Percentiles rank a stretch among this genome's conserved stretches.
phyloP scores from a whole-genome alignment of 345 rosid genomes.

The Citrus maxima region DNA sequence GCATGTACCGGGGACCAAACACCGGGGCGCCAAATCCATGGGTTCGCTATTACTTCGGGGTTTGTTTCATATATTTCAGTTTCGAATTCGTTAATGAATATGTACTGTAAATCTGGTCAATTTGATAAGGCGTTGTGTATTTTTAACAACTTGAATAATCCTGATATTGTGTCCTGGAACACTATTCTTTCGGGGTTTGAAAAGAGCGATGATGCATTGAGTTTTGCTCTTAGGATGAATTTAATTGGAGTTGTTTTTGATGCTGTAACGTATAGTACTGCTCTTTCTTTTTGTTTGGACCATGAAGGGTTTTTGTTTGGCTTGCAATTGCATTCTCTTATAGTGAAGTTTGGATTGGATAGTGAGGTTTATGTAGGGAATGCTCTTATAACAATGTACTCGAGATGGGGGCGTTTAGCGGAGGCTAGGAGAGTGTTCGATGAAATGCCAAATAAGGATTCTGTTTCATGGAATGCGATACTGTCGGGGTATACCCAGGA shows the following conservation, averaged over 20 bases:
- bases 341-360: constrained; percentile 50
- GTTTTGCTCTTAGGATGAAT: constrained; percentile 56
- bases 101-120: constrained; percentile 59
- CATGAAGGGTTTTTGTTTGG: constrained; percentile 59
- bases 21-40: constrained; percentile 67
- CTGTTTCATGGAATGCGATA: constrained; percentile 85
- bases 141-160: constrained; percentile 56
- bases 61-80: constrained; percentile 49
- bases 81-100: constrained; percentile 65
- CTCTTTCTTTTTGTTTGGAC: constrained; percentile 58
- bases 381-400: constrained; percentile 66
- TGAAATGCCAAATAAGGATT: constrained; percentile 60
- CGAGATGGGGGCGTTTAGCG: constrained; percentile 47
- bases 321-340: constrained; percentile 58
- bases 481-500: constrained; percentile 79
- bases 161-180: constrained; percentile 88
- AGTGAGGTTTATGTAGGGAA: constrained; percentile 71
- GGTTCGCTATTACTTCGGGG: constrained; percentile 61
- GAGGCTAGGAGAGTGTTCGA: constrained; percentile 67
- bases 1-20: constrained; percentile 51
- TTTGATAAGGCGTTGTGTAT: constrained; percentile 48
- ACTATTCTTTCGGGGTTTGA: constrained; percentile 78
- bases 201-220: constrained; percentile 43
- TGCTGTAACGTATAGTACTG: constrained; percentile 52
- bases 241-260: constrained; percentile 49